Percentiles rank a stretch among this genome's conserved stretches.
Conservation (phyloP, 2,329 filamentous ascomycete species). For the Clonostachys rosea region DNA sequence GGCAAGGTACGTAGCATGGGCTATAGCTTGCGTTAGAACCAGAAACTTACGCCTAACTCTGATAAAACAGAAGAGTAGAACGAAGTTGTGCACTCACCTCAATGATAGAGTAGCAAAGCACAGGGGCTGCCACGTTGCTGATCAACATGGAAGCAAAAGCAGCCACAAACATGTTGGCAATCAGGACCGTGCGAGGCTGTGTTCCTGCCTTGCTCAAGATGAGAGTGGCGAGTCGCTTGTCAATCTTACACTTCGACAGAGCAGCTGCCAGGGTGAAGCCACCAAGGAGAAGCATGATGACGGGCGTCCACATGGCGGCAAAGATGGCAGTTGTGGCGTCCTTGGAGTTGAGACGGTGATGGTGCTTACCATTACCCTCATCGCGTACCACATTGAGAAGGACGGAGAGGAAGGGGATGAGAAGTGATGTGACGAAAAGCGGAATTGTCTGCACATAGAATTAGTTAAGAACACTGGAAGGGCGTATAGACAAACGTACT, state of each 20-base stretch:
- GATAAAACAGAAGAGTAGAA: too few relatives aligned
- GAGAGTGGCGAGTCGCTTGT: conserved; percentile 94
- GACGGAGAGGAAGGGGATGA: conserved; percentile 91
- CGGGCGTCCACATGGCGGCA: conserved; percentile 96
- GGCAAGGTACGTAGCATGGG: conserved; percentile 93
- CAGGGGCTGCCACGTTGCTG: conserved; percentile 94
- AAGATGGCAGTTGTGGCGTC: conserved; percentile 82
- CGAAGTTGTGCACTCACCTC: conserved; percentile 51
- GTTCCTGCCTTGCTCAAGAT: conserved; percentile 96
- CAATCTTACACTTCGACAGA: conserved; percentile 94
- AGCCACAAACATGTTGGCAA: conserved; percentile 99
- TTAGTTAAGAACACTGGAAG: not conserved
- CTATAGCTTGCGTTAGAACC: conserved; percentile 30
- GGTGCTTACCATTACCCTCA: conserved; percentile 53
- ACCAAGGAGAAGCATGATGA: conserved; percentile 95
- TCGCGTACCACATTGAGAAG: conserved; percentile 78
- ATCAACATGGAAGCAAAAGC: conserved; percentile 99
- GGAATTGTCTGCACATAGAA: conserved; percentile 69
- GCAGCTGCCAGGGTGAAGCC: conserved; percentile 96
- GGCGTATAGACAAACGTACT: conserved; percentile 39
- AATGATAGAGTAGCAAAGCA: conserved; percentile 96
- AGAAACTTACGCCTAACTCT: not conserved
- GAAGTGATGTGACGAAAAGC: conserved; percentile 89
- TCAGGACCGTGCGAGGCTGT: conserved; percentile 77
- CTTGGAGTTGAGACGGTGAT: conserved; percentile 71